phyloP scores from a whole-genome alignment of 2,329 filamentous ascomycete species.

The Penicillium sp. region DNA sequence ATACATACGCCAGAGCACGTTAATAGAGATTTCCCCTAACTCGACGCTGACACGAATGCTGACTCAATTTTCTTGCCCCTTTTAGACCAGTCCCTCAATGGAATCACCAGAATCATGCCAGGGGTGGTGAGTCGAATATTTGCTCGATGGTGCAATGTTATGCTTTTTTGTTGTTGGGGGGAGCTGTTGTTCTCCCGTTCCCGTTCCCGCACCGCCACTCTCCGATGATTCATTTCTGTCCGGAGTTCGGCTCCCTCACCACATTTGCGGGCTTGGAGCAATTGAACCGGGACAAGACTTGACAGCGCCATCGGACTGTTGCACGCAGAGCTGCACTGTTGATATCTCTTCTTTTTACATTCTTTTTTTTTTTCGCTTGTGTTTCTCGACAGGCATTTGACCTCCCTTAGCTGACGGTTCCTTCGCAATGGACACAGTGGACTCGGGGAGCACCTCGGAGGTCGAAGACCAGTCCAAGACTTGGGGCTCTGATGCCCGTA shows the following conservation, averaged over 20 bases:
- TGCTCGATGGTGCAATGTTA: constrained; percentile 27
- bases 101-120: constrained; percentile 21
- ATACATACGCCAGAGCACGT: background rate
- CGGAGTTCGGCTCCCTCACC: background rate
- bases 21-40: background rate
- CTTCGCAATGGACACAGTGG: constrained; percentile 37
- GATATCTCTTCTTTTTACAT: too few relatives aligned
- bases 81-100: constrained; percentile 20
- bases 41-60: background rate
- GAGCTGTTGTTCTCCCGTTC: constrained; percentile 1
- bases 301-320: background rate
- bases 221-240: constrained; percentile 22
- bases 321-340: background rate
- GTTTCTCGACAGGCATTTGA: background rate
- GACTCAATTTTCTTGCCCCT: background rate
- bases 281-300: background rate
- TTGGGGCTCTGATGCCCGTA: constrained; percentile 34
- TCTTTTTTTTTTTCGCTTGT: background rate
- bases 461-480: constrained; percentile 37
- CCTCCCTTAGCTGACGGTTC: constrained; percentile 23
- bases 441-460: constrained; percentile 38
- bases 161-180: background rate
- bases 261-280: background rate
- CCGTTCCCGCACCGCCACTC: constrained; percentile 28
- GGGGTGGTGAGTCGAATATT: constrained; percentile 31